phyloP scores from a whole-genome alignment of 1,284 basidiomycete genomes.

The Austroboletus novae-zelandiae region DNA sequence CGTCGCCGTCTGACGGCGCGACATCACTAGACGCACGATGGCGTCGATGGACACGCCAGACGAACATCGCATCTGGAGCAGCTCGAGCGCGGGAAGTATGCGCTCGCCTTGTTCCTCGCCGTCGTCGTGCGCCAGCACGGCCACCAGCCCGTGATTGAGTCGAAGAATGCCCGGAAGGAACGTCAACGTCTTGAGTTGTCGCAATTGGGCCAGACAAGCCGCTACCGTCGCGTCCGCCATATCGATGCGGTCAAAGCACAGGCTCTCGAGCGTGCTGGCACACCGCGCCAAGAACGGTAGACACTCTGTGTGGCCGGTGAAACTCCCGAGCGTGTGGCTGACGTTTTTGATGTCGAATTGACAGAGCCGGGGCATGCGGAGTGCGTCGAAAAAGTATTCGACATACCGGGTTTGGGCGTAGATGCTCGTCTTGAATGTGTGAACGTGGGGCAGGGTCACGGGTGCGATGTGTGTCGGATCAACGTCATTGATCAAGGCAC shows the following conservation, averaged over 20 bases:
- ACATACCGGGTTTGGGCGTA: slow-evolving; percentile 31
- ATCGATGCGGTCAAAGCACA: slow-evolving; percentile 25
- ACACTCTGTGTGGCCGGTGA: slow-evolving; percentile 28
- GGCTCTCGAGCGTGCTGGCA: slow-evolving; percentile 30
- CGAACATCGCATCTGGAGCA: slow-evolving; percentile 29
- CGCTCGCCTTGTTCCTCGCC: background rate
- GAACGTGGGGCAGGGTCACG: slow-evolving; percentile 26
- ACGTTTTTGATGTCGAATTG: slow-evolving; percentile 28
- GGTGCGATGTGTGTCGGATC: slow-evolving; percentile 8
- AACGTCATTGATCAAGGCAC: slow-evolving; percentile 12
- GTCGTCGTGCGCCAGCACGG: slow-evolving; percentile 15
- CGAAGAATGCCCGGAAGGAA: slow-evolving; percentile 27
- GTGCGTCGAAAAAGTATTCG: slow-evolving; percentile 22
- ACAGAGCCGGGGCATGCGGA: slow-evolving; percentile 25
- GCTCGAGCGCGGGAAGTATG: slow-evolving; percentile 27
- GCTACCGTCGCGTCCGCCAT: slow-evolving; percentile 20
- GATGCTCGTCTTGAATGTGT: slow-evolving; percentile 26
- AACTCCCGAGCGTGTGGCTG: slow-evolving; percentile 27
- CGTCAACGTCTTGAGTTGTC: slow-evolving; percentile 16
- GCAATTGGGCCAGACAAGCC: slow-evolving; percentile 22
- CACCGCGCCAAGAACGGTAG: slow-evolving; percentile 26
- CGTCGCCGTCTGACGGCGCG: slow-evolving; percentile 16
- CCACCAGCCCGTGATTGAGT: slow-evolving; percentile 31
- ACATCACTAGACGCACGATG: slow-evolving; percentile 25
- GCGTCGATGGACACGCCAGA: slow-evolving; percentile 21